Evolutionary conservation across 768 basidiomycete genomes (phyloP), one percentile per base, ranked within the genome.

Genomic region (Pulveroboletus sp.): DNA sequence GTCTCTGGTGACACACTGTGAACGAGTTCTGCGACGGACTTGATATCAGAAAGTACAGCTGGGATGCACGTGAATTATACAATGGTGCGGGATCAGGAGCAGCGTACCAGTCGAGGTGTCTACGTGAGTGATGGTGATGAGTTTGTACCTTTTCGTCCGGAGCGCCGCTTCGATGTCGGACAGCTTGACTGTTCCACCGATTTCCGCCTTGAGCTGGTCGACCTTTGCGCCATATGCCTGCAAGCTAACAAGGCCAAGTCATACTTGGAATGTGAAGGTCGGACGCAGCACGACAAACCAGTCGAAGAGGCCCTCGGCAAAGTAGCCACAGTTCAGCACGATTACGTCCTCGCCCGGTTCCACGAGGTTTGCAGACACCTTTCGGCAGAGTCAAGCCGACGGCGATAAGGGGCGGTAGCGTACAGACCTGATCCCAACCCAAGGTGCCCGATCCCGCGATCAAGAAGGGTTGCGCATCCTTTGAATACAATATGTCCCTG

Each of bases 391-490:
- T 55, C 42, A 50, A n/a, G 23, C 4, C n/a, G 16, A n/a, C 4
- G 19, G 11, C 7, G 21, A 17, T 10, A 12, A 21, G 12, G 17
- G 37, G 23, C 2, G 20, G 20, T 19, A 36, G 17, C 6, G 17
- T 19, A 62, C 78, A 55, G 37, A 78, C 89, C 80, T 91, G 88
- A 67, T 97, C 94, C 94, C 94, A 98, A 24, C 97, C 97, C 29
- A 99, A 76, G 2, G 97, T 98, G 14, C 97, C 97, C 46, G 86
- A 90, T 2, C 97, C 97, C 23, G 94, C 85, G 53, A 98, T 87
- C 59, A 99, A 71, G 76, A 99, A 93, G 0, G 93, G 91, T 62
- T 98, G 97, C 0, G 78, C 89, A 20, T 75, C 72, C 46, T 81
- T 77, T 25, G 95, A 86, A 63, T 82, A 84, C 19, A 98, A 69